Base-by-base conservation (phyloP, 208 protist genomes). In the Acanthamoeba pearcei region DNA sequence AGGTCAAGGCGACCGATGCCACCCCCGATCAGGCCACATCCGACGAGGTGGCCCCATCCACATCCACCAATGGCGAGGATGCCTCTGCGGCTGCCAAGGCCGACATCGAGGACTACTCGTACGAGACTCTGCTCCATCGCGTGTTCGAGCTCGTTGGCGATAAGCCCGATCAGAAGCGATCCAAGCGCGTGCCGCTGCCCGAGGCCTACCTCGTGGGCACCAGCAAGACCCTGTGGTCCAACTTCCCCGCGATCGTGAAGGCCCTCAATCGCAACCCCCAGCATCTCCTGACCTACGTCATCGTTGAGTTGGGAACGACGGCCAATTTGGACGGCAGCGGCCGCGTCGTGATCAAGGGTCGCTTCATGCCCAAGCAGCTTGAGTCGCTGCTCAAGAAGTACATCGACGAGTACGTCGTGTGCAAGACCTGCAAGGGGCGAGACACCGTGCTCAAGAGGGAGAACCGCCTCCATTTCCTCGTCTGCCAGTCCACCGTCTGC, bases 321-420 rank as follows among this genome's bases (percentile, higher is more conserved):
- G 97, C 97, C 85, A 97, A 95, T 24, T 83, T 98, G 46, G 97
- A 98, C 92, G 97, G 97, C 64, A 98, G 98, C 60, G 64, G 95
- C 29, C 94, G 95, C 62, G 92, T 98, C 66, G 94, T 98, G n/a
- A 97, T 98, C 70, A 97, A 96, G 83, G 97, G 97, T 62, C 91
- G 97, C 49, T 98, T 97, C 76, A 55, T 96, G 46, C 64, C 96
- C 24, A 98, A 98, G 88, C 96, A 98, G 78, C 98, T 98, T 22
- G 97, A 98, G 86, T 95, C 88, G 60, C 82, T 98, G 19, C 95
- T 98, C 95, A 96, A 95, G 91, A 95, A 95, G 88, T 98, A 98
- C 93, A 98, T 98, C 82, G 70, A 78, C 38, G 97, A 98, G 91
- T 98, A 98, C 89, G 97, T 98, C 3, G 93, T 93, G n/a, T 98